Evolutionary conservation across 176 grass and related monocot species (phyloP).

Genomic region (Paspalum vaginatum): DNA sequence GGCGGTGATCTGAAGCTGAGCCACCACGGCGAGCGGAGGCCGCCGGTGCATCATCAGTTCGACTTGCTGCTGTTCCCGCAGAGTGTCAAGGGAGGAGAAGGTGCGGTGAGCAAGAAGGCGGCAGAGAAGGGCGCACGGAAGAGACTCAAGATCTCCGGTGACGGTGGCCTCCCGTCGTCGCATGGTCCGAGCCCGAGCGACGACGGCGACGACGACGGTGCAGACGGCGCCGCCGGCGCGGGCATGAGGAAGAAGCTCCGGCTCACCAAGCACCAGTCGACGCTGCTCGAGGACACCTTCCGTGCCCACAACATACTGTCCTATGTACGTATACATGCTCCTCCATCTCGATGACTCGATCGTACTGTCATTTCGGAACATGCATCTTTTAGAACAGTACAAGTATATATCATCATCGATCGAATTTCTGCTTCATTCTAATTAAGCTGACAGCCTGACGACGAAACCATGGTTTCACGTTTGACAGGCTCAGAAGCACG

Average conservation of each 20-base stretch:
- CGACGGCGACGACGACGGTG: neutral
- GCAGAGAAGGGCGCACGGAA: neutral
- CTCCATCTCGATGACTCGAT: too few species aligned
- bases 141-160: conserved; percentile 2
- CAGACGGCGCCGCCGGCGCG: neutral
- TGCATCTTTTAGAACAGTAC: too few species aligned
- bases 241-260: conserved; percentile 67
- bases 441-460: neutral
- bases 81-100: conserved; percentile 39
- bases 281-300: conserved; percentile 69
- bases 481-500: conserved; percentile 64
- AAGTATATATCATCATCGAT: neutral
- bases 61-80: conserved; percentile 45
- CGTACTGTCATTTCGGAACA: too few species aligned
- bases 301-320: conserved; percentile 57
- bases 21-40: conserved; percentile 26
- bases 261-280: conserved; percentile 64
- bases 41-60: conserved; percentile 34
- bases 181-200: conserved; percentile 27
- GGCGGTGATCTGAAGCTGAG: conserved; percentile 12
- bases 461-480: neutral
- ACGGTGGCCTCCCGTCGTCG: neutral
- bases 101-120: conserved; percentile 8
- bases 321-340: conserved; percentile 45
- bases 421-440: neutral